Percentiles rank a stretch among this genome's conserved stretches.
These are phyloP conservation scores for Tillandsia fasciculata DNA, from an alignment of 176 grass and related monocot genomes.

Conservation along the genomic window DNA sequence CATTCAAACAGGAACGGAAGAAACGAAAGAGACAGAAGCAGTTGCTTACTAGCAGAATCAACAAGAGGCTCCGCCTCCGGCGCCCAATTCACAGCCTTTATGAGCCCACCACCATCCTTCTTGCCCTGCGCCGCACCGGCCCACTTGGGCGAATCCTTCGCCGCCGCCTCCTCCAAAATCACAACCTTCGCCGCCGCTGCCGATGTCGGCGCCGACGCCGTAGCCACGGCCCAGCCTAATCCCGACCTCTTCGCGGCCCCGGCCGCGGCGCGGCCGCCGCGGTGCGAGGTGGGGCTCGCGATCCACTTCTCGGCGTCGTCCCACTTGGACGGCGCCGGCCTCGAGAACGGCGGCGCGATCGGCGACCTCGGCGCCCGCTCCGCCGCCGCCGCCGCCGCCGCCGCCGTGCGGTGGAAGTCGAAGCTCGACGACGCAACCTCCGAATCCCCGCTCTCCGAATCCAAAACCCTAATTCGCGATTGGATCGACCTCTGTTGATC, in stretches of 20 bases:
- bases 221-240: constrained; percentile 8
- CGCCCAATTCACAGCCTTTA: constrained; percentile 37
- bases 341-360: constrained; percentile 55
- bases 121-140: too few relatives aligned
- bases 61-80: constrained; percentile 25
- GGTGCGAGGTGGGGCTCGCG: constrained; percentile 61
- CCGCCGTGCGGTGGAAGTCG: background rate
- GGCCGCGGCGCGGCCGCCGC: constrained; percentile 20
- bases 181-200: constrained; percentile 64
- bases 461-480: background rate
- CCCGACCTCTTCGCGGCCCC: constrained; percentile 37
- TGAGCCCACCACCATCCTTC: too few relatives aligned
- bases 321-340: constrained; percentile 89
- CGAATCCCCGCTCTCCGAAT: background rate
- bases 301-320: constrained; percentile 98
- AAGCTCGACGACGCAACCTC: background rate
- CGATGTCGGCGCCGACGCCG: constrained; percentile 27
- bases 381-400: background rate
- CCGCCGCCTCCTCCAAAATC: constrained; percentile 65
- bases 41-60: constrained; percentile 54
- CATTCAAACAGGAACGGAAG: background rate
- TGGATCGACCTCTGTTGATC: background rate
- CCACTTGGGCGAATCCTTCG: constrained; percentile 18
- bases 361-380: background rate
- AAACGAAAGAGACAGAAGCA: background rate